Evolutionary conservation across 345 rosid genomes (phyloP).

Genomic region (Gossypium bickii): DNA sequence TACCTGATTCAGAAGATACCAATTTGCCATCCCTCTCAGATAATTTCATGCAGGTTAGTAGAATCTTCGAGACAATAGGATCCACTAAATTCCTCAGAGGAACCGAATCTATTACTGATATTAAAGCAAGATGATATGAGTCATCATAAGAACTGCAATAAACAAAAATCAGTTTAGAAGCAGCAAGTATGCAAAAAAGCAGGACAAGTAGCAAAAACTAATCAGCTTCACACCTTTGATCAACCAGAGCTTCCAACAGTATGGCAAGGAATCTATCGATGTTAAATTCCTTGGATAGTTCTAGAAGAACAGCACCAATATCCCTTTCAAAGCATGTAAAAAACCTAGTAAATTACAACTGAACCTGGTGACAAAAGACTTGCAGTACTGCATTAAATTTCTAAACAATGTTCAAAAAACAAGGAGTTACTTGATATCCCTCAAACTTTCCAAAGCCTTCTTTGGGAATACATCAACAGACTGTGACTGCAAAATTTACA

Average conservation of each 20-base stretch:
- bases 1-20: constrained; percentile 51
- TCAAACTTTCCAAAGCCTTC: constrained; percentile 67
- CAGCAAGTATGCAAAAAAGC: constrained; percentile 8
- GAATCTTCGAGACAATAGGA: constrained; percentile 52
- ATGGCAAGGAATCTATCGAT: constrained; percentile 64
- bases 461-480: constrained; percentile 53
- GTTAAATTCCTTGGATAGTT: constrained; percentile 65
- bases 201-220: constrained; percentile 7
- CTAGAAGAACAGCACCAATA: constrained; percentile 53
- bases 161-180: constrained; percentile 21
- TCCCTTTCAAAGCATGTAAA: constrained; percentile 43
- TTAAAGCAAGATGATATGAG: constrained; percentile 40
- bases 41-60: constrained; percentile 55
- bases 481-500: constrained; percentile 46
- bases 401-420: neutral
- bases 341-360: constrained; percentile 6
- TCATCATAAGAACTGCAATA: constrained; percentile 63
- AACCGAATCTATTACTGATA: constrained; percentile 61
- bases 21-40: constrained; percentile 42
- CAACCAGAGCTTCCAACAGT: constrained; percentile 58
- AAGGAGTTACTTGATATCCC: constrained; percentile 55
- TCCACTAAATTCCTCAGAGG: constrained; percentile 52
- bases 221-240: constrained; percentile 50
- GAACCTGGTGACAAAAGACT: constrained; percentile 1
- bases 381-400: neutral